These are phyloP conservation scores for Dendrocalamus latiflorus DNA, from an alignment of 202 grass and related monocot species.

Conservation along the genomic window DNA sequence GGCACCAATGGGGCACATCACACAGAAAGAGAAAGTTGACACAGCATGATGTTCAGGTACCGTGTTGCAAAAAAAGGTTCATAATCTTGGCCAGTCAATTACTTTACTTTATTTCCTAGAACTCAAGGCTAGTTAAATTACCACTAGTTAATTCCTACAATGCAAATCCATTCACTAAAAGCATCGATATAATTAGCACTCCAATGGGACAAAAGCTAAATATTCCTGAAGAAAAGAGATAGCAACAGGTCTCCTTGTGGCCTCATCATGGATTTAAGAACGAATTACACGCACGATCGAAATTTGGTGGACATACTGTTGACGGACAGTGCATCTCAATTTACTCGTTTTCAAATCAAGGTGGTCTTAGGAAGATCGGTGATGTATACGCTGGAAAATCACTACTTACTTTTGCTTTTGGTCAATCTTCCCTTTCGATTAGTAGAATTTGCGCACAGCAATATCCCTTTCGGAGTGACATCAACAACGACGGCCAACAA, in stretches of 20 bases:
- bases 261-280: slow-evolving; percentile 2
- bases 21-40: background rate
- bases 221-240: background rate
- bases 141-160: too few species aligned
- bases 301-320: background rate
- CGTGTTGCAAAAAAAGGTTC: background rate
- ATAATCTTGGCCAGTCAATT: background rate
- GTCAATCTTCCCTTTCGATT: background rate
- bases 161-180: background rate
- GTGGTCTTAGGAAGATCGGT: background rate
- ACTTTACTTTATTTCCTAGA: background rate
- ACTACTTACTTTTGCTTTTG: background rate
- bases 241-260: background rate
- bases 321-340: background rate
- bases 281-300: background rate
- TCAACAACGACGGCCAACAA: slow-evolving; percentile 7
- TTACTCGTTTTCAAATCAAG: background rate
- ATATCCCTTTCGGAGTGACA: background rate
- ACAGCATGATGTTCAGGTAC: background rate
- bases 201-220: background rate
- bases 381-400: slow-evolving; percentile 16
- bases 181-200: background rate
- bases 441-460: background rate
- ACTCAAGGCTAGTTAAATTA: background rate
- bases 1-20: background rate